These are phyloP conservation scores for Trapa incisa DNA, from an alignment of 345 rosid species.

Conservation along the genomic window DNA sequence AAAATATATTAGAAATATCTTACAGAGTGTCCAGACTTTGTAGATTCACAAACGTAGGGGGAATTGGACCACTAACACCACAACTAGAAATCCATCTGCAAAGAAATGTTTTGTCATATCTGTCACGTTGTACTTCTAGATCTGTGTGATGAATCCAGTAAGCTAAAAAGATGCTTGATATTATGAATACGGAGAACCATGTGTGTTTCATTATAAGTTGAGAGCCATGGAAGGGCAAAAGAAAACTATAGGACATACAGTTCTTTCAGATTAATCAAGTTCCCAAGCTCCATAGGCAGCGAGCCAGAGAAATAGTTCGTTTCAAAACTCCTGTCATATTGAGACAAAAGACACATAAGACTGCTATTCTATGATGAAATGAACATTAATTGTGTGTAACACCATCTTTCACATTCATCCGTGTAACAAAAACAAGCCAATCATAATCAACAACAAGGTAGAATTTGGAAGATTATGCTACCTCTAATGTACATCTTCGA, in stretches of 20 bases:
- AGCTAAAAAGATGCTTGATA: too few species aligned
- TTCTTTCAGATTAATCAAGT: constrained; percentile 27
- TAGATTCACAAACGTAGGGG: constrained; percentile 24
- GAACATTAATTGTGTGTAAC: too few species aligned
- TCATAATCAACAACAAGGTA: too few species aligned
- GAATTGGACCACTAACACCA: constrained; percentile 34
- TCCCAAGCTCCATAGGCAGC: constrained; percentile 54
- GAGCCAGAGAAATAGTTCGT: constrained; percentile 60
- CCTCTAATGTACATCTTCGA: too few species aligned
- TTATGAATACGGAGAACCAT: too few species aligned
- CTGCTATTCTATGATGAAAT: background rate
- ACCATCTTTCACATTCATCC: too few species aligned
- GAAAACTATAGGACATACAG: constrained; percentile 30
- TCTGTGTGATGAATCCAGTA: too few species aligned
- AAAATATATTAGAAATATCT: constrained; percentile 8
- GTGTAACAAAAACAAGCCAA: too few species aligned
- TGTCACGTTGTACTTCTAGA: too few species aligned
- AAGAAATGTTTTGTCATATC: background rate
- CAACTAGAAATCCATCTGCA: constrained; percentile 15
- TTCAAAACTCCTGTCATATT: constrained; percentile 26
- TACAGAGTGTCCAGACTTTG: constrained; percentile 19
- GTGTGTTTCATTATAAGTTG: too few species aligned
- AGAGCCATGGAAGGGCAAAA: background rate
- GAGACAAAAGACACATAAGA: background rate
- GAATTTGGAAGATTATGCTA: too few species aligned